Evolutionary conservation across 2,329 filamentous ascomycete species (phyloP).

Genomic region (Arthrobotrys megalospora): DNA sequence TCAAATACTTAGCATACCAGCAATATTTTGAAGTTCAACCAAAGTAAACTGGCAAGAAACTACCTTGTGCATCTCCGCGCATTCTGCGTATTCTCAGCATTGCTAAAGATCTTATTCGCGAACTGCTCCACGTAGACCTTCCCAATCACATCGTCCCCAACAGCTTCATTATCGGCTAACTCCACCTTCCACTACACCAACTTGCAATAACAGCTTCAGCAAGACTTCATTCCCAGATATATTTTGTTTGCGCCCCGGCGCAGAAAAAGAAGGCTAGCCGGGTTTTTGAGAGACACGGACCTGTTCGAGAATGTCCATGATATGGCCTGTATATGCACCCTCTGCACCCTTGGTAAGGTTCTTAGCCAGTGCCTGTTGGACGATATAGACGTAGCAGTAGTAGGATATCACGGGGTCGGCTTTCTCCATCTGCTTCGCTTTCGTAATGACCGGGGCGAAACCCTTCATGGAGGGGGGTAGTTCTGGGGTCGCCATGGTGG

Average conservation of each 20-base stretch:
- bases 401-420: slow-evolving; percentile 91
- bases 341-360: slow-evolving; percentile 86
- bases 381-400: slow-evolving; percentile 95
- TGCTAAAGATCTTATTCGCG: slow-evolving; percentile 86
- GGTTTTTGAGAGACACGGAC: slow-evolving; percentile 68
- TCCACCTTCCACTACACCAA: slow-evolving; percentile 62
- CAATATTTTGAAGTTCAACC: background rate
- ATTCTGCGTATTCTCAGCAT: slow-evolving; percentile 84
- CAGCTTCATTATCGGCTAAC: slow-evolving; percentile 80
- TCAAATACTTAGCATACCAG: slow-evolving; percentile 12
- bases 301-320: slow-evolving; percentile 93
- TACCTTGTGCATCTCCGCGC: slow-evolving; percentile 87
- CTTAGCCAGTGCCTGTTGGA: slow-evolving; percentile 88
- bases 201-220: slow-evolving; percentile 34
- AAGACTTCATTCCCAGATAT: slow-evolving; percentile 26
- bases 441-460: slow-evolving; percentile 84
- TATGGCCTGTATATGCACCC: slow-evolving; percentile 81
- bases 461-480: slow-evolving; percentile 82
- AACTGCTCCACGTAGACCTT: slow-evolving; percentile 97
- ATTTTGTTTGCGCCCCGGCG: slow-evolving; percentile 3
- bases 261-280: background rate
- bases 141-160: slow-evolving; percentile 86
- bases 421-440: slow-evolving; percentile 86
- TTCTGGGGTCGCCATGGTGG: slow-evolving; percentile 76
- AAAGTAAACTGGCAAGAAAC: slow-evolving; percentile 3